Evolutionary conservation across 495 filamentous ascomycete species (phyloP), one percentile per base, ranked within the genome.

Genomic region (Penicillium cosmopolitanum): DNA sequence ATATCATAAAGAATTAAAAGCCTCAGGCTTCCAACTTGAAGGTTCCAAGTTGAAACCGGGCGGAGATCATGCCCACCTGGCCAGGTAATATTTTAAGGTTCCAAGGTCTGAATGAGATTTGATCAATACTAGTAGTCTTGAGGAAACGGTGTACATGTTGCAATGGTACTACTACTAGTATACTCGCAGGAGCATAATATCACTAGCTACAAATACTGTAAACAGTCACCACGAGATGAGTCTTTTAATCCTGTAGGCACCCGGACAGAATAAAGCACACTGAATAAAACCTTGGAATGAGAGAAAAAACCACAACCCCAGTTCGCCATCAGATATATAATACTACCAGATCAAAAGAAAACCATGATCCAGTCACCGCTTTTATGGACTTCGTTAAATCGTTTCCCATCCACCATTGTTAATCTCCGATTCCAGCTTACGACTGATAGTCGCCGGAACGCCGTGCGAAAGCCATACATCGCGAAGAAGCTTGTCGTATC

Each of bases 331-430:
- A 34, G 16, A 36, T 19, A 11, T 52, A 23, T 10, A 52, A 36
- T 52, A 5, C 31, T 19, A 19, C 42, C 16, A 46, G 9, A 21
- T 31, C 28, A 18, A 25, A 42, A 42, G 11, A 42, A 13, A 42
- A 28, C 42, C 6, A 1, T 9, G 6, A 42, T 16, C 25, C n/a
- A 36, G 13, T 51, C 33, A 44, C 50, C 42, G 31, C 48, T 52
- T 19, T 50, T 60, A 43, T 50, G 10, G 33, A 51, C 3, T 47
- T 62, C 64, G 56, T 70, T 73, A 92, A 54, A 93, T 85, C 21
- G 93, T 96, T 77, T 98, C 95, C 95, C 95, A 98, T 3, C 95
- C 95, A 7, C 95, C 95, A 62, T 89, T 96, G 68, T 98, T 98
- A 44, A 96, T 90, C 67, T 98, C 95, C 11, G 88, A 88, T 77